phyloP scores from a whole-genome alignment of 441 rosid genomes.

The Croton laevigatus region DNA sequence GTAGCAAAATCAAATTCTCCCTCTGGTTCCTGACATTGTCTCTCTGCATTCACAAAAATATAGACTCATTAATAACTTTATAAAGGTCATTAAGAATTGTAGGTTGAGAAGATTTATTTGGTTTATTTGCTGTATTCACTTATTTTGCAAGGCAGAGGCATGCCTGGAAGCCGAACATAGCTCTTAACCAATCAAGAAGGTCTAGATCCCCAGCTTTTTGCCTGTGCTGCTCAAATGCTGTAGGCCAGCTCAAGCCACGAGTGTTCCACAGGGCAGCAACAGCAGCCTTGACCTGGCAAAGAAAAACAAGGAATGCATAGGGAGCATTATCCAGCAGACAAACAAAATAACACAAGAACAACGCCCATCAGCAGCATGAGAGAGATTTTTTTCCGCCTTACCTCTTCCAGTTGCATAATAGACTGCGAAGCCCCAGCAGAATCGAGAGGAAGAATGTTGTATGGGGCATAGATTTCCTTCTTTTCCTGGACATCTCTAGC shows the following conservation, averaged over 20 bases:
- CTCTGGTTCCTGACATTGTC: slow-evolving; percentile 97
- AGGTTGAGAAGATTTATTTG: neutral
- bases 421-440: slow-evolving; percentile 91
- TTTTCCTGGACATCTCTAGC: slow-evolving; percentile 98
- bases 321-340: slow-evolving; percentile 8
- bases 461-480: slow-evolving; percentile 91
- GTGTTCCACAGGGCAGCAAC: slow-evolving; percentile 89
- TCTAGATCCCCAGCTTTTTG: slow-evolving; percentile 86
- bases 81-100: slow-evolving; percentile 9
- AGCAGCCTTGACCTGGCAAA: slow-evolving; percentile 77
- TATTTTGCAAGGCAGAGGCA: slow-evolving; percentile 22
- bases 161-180: slow-evolving; percentile 99
- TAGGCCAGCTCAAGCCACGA: slow-evolving; percentile 85
- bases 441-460: slow-evolving; percentile 95
- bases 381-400: slow-evolving; percentile 18
- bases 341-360: neutral
- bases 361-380: neutral
- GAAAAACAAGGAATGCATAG: slow-evolving; percentile 19
- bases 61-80: slow-evolving; percentile 14
- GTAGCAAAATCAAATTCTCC: slow-evolving; percentile 89
- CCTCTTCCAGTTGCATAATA: slow-evolving; percentile 97
- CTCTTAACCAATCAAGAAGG: slow-evolving; percentile 96
- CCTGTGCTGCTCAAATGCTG: slow-evolving; percentile 75
- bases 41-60: slow-evolving; percentile 49
- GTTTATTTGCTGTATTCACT: slow-evolving; percentile 11